Base-by-base conservation (phyloP, 208 protist genomes). In the Trypanosoma lewisi region DNA sequence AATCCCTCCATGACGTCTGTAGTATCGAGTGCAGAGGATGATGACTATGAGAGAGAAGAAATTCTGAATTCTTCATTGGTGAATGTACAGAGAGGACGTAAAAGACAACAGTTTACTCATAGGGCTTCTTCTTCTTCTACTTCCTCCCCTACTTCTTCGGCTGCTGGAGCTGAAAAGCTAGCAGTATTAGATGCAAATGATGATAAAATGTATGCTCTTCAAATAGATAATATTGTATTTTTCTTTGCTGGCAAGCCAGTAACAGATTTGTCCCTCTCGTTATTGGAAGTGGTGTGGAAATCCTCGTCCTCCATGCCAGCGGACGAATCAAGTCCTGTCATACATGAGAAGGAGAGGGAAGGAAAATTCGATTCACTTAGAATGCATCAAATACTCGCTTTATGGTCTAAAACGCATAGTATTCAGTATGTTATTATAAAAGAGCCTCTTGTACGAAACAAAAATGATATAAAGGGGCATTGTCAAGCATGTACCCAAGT, bases 371-470 rank as follows among this genome's bases (percentile, higher is more conserved):
- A 25, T 25, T 30, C 25, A 0, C 2, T 21, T 4, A 11, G 33
- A 25, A 50, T 63, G 31, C 67, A 83, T 31, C 66, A 55, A 9
- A 45, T 67, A 1, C 54, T 80, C 19, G 42, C 78, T 12, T 73
- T 89, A 47, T 89, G 82, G 78, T 55, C 70, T 19, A 59, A 49
- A 19, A 54, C 70, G n/a, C 82, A 89, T 52, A 58, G 42, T 31
- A 71, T 89, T 44, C 47, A 77, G 7, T 78, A 77, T 65, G 72
- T 77, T 14, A 57, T 85, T 41, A 70, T 89, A 5, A 72, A 75
- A 30, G 55, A 77, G 41, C 79, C 78, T 42, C 39, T 83, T 48
- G 49, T 72, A 11, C 23, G 21, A 45, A 21, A 54, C 41, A 6
- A 25, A 2, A 41, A 39, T 52, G 50, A 21, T 19, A 45, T 37